Conservation (phyloP, 2,329 filamentous ascomycete genomes). For the Chalara sp. region DNA sequence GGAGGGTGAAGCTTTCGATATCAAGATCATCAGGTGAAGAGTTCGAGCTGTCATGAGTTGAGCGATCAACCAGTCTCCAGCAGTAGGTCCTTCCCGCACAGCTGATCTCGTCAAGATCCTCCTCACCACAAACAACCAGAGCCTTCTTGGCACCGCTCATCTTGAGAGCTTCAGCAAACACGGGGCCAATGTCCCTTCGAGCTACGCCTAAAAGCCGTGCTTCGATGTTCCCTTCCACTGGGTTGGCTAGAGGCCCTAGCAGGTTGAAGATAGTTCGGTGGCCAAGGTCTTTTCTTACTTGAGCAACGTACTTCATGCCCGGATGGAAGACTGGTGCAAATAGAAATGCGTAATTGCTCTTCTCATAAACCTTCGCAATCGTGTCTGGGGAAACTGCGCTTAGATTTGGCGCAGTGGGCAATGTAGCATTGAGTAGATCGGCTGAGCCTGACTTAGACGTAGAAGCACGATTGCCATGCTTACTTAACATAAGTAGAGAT, state of each 20-base stretch:
- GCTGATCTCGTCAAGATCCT: conserved; percentile 92
- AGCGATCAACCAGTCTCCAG: conserved; percentile 66
- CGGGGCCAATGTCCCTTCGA: conserved; percentile 74
- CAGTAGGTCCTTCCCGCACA: conserved; percentile 84
- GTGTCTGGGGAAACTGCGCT: conserved; percentile 65
- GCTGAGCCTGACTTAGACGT: conserved; percentile 95
- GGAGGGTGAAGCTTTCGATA: conserved; percentile 71
- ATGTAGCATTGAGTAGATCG: conserved; percentile 75
- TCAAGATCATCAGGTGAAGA: conserved; percentile 37
- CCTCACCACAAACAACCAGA: conserved; percentile 85
- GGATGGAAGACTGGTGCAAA: conserved; percentile 96
- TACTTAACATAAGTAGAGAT: conserved; percentile 76
- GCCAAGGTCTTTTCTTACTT: conserved; percentile 79
- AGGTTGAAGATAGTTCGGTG: conserved; percentile 98
- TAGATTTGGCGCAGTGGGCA: conserved; percentile 67
- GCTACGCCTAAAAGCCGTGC: conserved; percentile 91
- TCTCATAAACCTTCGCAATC: conserved; percentile 65
- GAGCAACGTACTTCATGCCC: conserved; percentile 83
- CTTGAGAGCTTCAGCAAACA: conserved; percentile 79
- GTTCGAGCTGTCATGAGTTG: conserved; percentile 29
- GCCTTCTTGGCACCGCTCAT: conserved; percentile 75
- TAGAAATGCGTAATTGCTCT: conserved; percentile 88
- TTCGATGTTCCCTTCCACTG: conserved; percentile 77
- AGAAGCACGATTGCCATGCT: conserved; percentile 93
- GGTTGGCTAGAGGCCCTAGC: conserved; percentile 86